Base-by-base conservation (phyloP, 2,329 filamentous ascomycete genomes). In the Cercospora berteroae region DNA sequence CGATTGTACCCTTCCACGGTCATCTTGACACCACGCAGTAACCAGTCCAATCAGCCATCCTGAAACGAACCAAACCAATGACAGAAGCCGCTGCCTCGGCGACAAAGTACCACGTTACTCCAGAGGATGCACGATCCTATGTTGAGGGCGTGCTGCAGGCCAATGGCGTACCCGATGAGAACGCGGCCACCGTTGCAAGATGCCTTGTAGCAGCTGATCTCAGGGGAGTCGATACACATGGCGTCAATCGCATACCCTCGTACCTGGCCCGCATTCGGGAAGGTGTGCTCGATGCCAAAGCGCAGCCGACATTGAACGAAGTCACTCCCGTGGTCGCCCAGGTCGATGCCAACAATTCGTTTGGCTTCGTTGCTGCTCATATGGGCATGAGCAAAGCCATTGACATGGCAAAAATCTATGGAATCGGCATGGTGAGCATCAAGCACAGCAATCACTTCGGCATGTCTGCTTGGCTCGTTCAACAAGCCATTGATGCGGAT, bases 391-490 rank as follows among this genome's bases (percentile, higher is more conserved):
- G 78, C 0, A 83, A 84, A 0, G 91, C 91, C 0, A 87, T 93
- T 56, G 83, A 86, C 9, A 88, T 90, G 79, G 91, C 91, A 0
- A 79, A 81, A 25, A 77, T 80, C 1, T 88, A 84, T 73, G 91
- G 91, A 12, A 91, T 94, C 69, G 92, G 91, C 27, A 88, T 95
- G 85, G 89, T 90, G 0, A 87, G 86, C 66, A 83, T 94, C 74
- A 90, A 89, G 77, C 89, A 90, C 78, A 91, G 88, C 48, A 94
- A 94, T 73, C 91, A 94, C 77, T 94, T 91, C 74, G 92, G 92
- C 63, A 95, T 95, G 91, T 86, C 86, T 3, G 91, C 92, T 0
- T 94, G 91, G 90, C 76, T 93, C 0, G 90, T 93, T 10, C 89
- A 92, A 77, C 88, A 93, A 78, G 92, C 91, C 0, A 78, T 94